Evolutionary conservation across 139 green algal species (phyloP).

Genomic region (Chlamydomonas asymmetrica): DNA sequence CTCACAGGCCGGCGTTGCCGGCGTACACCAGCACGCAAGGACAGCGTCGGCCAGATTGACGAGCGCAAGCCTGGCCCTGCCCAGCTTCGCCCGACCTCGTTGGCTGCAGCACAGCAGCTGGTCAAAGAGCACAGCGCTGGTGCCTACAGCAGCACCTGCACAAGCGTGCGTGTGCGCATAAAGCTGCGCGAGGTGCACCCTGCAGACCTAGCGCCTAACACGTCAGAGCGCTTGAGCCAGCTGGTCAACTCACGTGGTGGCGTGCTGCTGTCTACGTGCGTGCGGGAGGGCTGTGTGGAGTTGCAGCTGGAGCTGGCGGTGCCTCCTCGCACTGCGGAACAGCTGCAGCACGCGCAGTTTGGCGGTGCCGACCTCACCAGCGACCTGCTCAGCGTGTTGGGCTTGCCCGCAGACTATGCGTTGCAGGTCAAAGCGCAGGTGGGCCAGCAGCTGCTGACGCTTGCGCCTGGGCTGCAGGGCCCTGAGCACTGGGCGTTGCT

Average conservation of each 20-base stretch:
- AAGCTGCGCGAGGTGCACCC: conserved; percentile 3
- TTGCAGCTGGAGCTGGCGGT: conserved; percentile 4
- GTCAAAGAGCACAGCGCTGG: no score
- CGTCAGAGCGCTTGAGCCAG: neutral
- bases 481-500: conserved; percentile 3
- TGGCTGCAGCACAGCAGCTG: no score
- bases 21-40: no score
- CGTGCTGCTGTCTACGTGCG: neutral
- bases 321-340: neutral
- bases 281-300: conserved; percentile 7
- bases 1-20: no score
- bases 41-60: no score
- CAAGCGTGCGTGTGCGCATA: neutral
- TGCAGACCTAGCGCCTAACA: neutral
- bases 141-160: neutral
- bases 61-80: no score
- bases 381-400: neutral
- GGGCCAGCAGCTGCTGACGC: conserved; percentile 17
- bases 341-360: neutral
- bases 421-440: conserved; percentile 13
- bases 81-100: no score
- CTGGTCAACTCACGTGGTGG: neutral
- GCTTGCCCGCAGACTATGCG: conserved; percentile 2
- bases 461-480: conserved; percentile 13
- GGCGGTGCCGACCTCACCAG: neutral